Evolutionary conservation across 768 basidiomycete species (phyloP), one percentile per base, ranked within the genome.

Genomic region (Tylopilus subfusipes): DNA sequence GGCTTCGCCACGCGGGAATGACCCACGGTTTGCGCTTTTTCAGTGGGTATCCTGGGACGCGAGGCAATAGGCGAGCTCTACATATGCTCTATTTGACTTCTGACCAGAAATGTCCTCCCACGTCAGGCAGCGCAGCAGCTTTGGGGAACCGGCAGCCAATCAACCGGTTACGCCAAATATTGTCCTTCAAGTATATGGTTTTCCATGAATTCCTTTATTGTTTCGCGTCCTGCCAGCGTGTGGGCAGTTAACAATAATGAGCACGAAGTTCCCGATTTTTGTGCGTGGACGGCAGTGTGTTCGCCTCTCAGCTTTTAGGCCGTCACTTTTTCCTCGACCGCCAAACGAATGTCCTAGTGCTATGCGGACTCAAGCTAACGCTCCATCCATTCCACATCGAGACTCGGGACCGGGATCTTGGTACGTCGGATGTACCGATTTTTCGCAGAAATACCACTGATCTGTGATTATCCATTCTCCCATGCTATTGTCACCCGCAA

Each of bases 1-100:
- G 24, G 25, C 48, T 58, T 54, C 51, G 19, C 46, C 50, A 48
- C 42, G 40, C 57, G 57, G 61, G 48, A 30, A 56, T 48, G 61
- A 48, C 52, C 16, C 9, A 29, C 33, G 14, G 36, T 25, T 29
- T n/a, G 43, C 42, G 47, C 49, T 30, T 39, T 50, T 39, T 29
- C 27, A 30, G 30, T 40, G 42, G 22, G 21, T 21, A 6, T 45
- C 53, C 29, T 40, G 46, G 50, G 46, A 40, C 42, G 44, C 21
- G n/a, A 50, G 48, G 42, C 29, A 29, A 42, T 29, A 47, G 42
- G 42, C 19, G 50, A 49, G 50, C 30, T 47, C 46, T 42, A 19
- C 34, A 36, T n/a, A 40, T 14, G 16, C 38, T 18, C n/a, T n/a
- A 38, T 13, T 38, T n/a, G 11, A 19, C 1, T 10, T 19, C 10